A percentile compares a stretch with the other conserved stretches of the same genome.
These are phyloP conservation scores for Cylindrotheca fusiformis DNA, from an alignment of 108 stramenopile genomes.

Conservation along the genomic window DNA sequence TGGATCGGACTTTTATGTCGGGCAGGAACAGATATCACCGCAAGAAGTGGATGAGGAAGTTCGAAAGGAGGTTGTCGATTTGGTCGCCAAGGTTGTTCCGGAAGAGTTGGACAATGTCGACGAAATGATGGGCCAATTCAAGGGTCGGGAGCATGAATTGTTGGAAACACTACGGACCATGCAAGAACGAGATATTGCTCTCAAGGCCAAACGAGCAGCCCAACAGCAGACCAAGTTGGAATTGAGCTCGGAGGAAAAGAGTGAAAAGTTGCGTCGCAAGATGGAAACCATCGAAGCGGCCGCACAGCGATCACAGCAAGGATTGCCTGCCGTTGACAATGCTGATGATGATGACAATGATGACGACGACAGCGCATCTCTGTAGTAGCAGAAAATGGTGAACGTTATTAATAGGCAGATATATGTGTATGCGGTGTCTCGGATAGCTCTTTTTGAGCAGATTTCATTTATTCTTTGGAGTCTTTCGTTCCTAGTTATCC, in stretches of 20 bases:
- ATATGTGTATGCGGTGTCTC: too few species aligned
- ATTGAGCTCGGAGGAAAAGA: not conserved
- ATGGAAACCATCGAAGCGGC: not conserved
- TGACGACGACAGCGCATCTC: not conserved
- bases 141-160: constrained; percentile 56
- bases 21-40: not conserved
- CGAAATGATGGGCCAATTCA: constrained; percentile 70
- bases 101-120: constrained; percentile 69
- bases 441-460: too few species aligned
- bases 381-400: too few species aligned
- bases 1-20: not conserved
- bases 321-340: not conserved
- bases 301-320: too few species aligned
- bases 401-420: too few species aligned
- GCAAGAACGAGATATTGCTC: constrained; percentile 59
- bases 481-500: too few species aligned
- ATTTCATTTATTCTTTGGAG: too few species aligned
- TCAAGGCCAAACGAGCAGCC: constrained; percentile 44
- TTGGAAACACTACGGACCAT: constrained; percentile 61
- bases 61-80: constrained; percentile 42
- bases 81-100: constrained; percentile 57
- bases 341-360: not conserved
- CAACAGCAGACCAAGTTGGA: constrained; percentile 38
- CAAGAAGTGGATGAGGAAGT: constrained; percentile 34
- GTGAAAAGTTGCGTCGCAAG: constrained; percentile 4